A percentile compares a stretch with the other conserved stretches of the same genome.
These are phyloP conservation scores for Penicillium sp. DNA, from an alignment of 2,329 filamentous ascomycete species.

Conservation along the genomic window DNA sequence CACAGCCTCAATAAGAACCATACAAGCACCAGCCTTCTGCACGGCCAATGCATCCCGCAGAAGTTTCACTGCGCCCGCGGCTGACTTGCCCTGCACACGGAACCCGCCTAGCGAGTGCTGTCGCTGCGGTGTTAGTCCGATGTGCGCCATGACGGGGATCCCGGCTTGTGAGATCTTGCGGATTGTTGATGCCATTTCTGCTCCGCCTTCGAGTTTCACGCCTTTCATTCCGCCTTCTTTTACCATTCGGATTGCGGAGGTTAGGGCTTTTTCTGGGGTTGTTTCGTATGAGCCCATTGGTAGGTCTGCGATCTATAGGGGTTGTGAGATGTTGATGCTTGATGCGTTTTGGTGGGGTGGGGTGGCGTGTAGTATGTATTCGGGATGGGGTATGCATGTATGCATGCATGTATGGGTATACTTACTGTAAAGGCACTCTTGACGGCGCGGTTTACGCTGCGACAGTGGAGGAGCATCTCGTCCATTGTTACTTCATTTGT, in stretches of 20 bases:
- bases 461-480: constrained; percentile 92
- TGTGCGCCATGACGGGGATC: constrained; percentile 88
- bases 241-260: constrained; percentile 81
- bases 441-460: constrained; percentile 79
- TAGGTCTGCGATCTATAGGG: constrained; percentile 73
- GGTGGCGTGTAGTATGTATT: background rate
- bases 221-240: constrained; percentile 86
- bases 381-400: background rate
- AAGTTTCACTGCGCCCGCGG: constrained; percentile 67
- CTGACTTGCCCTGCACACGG: constrained; percentile 87
- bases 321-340: background rate
- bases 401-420: background rate
- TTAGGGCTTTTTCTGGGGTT: constrained; percentile 77
- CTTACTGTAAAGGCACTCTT: constrained; percentile 78
- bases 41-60: constrained; percentile 84
- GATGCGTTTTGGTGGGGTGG: background rate
- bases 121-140: constrained; percentile 91
- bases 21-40: constrained; percentile 87
- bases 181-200: constrained; percentile 83
- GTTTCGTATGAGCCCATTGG: constrained; percentile 97
- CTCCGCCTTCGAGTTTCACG: constrained; percentile 89
- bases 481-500: constrained; percentile 89
- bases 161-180: constrained; percentile 78
- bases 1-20: constrained; percentile 83
- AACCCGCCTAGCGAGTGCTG: constrained; percentile 92